phyloP scores from a whole-genome alignment of 139 green algal species.

The Chlorella vulgaris region DNA sequence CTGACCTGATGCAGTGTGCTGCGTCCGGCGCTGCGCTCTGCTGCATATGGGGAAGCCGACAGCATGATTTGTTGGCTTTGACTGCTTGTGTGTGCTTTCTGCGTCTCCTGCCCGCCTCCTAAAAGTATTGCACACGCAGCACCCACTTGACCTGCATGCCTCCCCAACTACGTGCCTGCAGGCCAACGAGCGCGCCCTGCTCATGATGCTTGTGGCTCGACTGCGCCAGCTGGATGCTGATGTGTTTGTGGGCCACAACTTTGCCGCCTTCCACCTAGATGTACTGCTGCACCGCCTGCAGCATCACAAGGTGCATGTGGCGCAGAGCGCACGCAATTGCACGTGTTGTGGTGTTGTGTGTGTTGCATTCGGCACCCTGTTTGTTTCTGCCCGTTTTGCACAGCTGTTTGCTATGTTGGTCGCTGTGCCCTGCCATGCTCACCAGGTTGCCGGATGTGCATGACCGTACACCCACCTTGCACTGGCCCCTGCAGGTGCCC shows the following conservation, averaged over 20 bases:
- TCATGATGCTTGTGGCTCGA: constrained; percentile 84
- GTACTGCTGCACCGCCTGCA: constrained; percentile 93
- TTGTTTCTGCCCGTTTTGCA: neutral
- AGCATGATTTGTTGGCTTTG: neutral
- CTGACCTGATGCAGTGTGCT: neutral
- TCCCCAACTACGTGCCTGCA: no score
- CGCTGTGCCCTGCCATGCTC: neutral
- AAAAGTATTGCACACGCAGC: neutral
- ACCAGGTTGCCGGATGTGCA: neutral
- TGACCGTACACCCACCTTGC: neutral
- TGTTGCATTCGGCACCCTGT: neutral
- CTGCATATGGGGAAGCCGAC: neutral
- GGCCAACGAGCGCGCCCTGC: constrained; percentile 85
- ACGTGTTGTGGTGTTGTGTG: neutral
- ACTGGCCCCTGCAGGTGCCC: constrained; percentile 69
- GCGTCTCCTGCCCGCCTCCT: neutral
- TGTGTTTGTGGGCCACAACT: constrained; percentile 97
- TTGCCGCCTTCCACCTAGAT: constrained; percentile 89
- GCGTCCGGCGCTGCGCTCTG: neutral
- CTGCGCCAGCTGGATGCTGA: constrained; percentile 88
- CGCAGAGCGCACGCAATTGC: neutral
- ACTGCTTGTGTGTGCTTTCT: neutral
- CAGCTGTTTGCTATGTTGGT: neutral
- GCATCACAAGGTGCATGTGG: constrained; percentile 77
- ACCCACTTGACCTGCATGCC: no score